phyloP scores from a whole-genome alignment of 345 rosid genomes.

The Eucalyptus caleyi region DNA sequence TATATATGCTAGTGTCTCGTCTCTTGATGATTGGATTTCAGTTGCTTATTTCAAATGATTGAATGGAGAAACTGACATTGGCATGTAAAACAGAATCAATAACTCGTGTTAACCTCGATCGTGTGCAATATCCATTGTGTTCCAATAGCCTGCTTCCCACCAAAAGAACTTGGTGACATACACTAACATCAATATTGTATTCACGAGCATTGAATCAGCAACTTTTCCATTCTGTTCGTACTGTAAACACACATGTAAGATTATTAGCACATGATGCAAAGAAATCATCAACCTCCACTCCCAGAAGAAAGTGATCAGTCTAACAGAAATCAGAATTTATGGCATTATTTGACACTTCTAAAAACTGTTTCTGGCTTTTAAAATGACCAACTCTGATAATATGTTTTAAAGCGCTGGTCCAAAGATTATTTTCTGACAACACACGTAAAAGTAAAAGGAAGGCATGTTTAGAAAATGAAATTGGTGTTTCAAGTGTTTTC shows the following conservation, averaged over 20 bases:
- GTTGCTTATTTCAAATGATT: neutral
- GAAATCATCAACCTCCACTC: neutral
- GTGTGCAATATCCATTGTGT: conserved; percentile 97
- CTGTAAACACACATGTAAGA: conserved; percentile 19
- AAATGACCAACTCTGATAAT: neutral
- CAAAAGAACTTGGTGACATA: conserved; percentile 92
- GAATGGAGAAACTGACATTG: neutral
- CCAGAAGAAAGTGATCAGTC: neutral
- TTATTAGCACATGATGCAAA: neutral
- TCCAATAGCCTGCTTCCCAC: conserved; percentile 99
- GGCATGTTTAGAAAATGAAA: neutral
- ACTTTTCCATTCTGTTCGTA: conserved; percentile 72
- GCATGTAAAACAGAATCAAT: neutral
- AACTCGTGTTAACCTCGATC: conserved; percentile 62
- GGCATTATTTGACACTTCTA: neutral
- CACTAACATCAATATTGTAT: conserved; percentile 77
- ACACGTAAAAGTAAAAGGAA: neutral
- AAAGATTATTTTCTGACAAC: neutral
- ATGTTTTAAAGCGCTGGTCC: neutral
- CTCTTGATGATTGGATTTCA: neutral
- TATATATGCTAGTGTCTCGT: neutral
- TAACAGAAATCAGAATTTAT: neutral
- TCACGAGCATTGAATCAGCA: conserved; percentile 90
- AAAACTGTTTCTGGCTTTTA: neutral
- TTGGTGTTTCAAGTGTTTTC: neutral